Conservation (phyloP, 2,329 filamentous ascomycete species). For the Talaromyces sp. region DNA sequence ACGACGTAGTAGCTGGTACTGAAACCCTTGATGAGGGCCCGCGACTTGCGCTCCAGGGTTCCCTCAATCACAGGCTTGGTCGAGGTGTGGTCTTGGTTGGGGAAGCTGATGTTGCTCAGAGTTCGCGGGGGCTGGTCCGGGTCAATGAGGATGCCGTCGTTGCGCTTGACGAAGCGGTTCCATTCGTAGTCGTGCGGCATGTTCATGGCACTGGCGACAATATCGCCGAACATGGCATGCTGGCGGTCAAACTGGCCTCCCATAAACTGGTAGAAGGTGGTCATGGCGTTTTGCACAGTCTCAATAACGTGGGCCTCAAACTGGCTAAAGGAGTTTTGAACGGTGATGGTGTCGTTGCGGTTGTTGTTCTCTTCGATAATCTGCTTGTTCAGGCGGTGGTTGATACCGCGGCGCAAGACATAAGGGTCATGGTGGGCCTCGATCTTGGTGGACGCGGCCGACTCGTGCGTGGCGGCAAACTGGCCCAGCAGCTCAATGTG, state of each 20-base stretch:
- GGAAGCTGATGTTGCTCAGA: slow-evolving; percentile 70
- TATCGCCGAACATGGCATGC: slow-evolving; percentile 75
- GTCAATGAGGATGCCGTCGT: slow-evolving; percentile 68
- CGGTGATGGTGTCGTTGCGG: slow-evolving; percentile 78
- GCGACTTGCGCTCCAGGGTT: slow-evolving; percentile 81
- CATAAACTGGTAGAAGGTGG: slow-evolving; percentile 75
- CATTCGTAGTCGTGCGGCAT: slow-evolving; percentile 87
- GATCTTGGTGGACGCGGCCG: slow-evolving; percentile 61
- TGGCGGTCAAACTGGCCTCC: slow-evolving; percentile 76
- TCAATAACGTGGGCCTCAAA: slow-evolving; percentile 85
- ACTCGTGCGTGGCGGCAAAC: slow-evolving; percentile 74
- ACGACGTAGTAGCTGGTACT: slow-evolving; percentile 83
- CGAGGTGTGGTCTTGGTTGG: slow-evolving; percentile 78
- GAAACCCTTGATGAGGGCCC: slow-evolving; percentile 75
- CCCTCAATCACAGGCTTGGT: slow-evolving; percentile 84
- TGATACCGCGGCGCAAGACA: slow-evolving; percentile 71
- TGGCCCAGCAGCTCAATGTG: slow-evolving; percentile 91
- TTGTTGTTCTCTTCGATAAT: slow-evolving; percentile 95
- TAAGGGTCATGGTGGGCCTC: slow-evolving; percentile 79
- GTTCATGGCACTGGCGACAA: slow-evolving; percentile 68
- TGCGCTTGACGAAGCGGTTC: slow-evolving; percentile 73
- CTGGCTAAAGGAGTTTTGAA: slow-evolving; percentile 82
- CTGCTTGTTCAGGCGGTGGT: slow-evolving; percentile 83
- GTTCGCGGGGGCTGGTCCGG: slow-evolving; percentile 67
- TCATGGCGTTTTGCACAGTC: slow-evolving; percentile 75